Evolutionary conservation across 371 early-diverging fungal genomes (phyloP), one percentile per base, ranked within the genome.

Genomic region (Mortierella polycephala): DNA sequence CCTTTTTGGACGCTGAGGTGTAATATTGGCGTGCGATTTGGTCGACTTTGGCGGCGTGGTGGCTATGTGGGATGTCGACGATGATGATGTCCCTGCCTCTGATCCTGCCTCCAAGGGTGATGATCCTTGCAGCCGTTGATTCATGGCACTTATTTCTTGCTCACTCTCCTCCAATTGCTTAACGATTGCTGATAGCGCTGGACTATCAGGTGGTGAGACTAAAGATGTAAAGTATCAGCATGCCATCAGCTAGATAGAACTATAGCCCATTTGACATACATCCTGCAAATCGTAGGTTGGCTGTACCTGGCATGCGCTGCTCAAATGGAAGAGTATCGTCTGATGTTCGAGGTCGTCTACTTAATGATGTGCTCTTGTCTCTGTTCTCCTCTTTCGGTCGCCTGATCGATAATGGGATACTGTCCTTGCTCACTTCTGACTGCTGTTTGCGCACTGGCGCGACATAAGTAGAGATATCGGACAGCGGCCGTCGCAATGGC

Each of bases 221-320:
- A 45, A 23, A 14, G 40, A 6, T 46, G 51, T 39, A 60, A 4
- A 1, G 18, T 45, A 7, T 44, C 12, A 51, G 18, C 4, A 47
- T 30, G 30, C 30, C 30, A 30, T 30, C 30, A 30, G 30, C 4
- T 4, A 30, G 30, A 30, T 30, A 30, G 4, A 30, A 30, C 30
- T 30, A 30, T 30, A 55, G 56, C 37, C 23, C 40, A 23, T 6
- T 20, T 44, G 16, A 14, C 45, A 18, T 44, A 18, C 58, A 58
- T 49, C 39, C 11, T 30, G 30, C 23, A 5, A 60, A n/a, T 13
- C 16, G 16, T 11, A 8, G 2, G 14, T 14, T 39, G 57, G 11
- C n/a, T n/a, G 40, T 57, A 66, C 72, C 62, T 67, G 72, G 72
- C 72, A 72, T 72, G n/a, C 72, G 72, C 5, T 67, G 53, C 40